Base-by-base conservation (phyloP, 805 yeast genomes). In the Brettanomyces sp. region DNA sequence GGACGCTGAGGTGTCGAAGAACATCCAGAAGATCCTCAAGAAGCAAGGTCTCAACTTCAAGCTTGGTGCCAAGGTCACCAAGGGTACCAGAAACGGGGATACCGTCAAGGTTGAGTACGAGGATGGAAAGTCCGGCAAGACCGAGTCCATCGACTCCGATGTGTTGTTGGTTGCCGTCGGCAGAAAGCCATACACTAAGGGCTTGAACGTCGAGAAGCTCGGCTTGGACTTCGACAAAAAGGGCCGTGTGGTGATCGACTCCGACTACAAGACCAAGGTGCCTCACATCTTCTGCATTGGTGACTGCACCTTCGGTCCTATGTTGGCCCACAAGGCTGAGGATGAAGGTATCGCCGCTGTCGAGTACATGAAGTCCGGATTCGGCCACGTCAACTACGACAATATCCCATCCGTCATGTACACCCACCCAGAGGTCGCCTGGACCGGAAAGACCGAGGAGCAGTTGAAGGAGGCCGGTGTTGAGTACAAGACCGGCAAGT, bases 291-390 rank as follows among this genome's bases (percentile, higher is more conserved):
- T 95, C 70, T 95, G 89, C 60, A 87, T 93, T 68, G 99, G 99
- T 68, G 99, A 93, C 64, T 97, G 83, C 47, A 93, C 99, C 38
- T 93, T 87, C 60, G 99, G 99, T 58, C 91, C 95, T 59, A 93
- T 93, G 99, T 79, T 93, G 71, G 99, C 99, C 54, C 99, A 93
- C 79, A 93, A 93, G 77, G 99, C 99, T 52, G 99, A 93, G 76
- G 99, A 93, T 68, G 99, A 93, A 76, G 99, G 96, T 70, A 83
- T 93, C 57, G 99, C 99, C 48, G 98, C 96, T 55, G 98, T 77
- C 54, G 99, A 93, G 73, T 86, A 80, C 74, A 79, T 93, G 67
- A 88, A 88, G 75, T 69, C 69, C 56, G 99, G 98, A 55, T 85
- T 85, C 64, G 99, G 99, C 49, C 99, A 93, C 67, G 98, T 93